Base-by-base conservation (phyloP, 2,329 filamentous ascomycete genomes). In the Trichophyton equinum region DNA sequence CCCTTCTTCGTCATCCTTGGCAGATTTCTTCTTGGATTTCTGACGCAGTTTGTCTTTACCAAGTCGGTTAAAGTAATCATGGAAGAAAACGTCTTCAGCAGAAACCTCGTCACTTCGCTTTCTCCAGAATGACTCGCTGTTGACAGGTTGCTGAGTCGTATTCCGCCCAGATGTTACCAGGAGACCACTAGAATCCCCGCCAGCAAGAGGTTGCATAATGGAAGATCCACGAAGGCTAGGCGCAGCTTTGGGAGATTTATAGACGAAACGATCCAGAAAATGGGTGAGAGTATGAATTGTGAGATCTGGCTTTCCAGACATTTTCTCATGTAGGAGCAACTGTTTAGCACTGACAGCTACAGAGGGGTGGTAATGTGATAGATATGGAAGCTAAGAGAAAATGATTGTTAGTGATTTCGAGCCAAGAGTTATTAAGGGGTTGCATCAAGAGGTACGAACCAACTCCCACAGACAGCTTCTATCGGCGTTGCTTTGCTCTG, bases 261-360 rank as follows among this genome's bases (percentile, higher is more conserved):
- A 99, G n/a, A 96, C 90, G 73, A 99, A 99, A 67, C 95, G 91
- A 75, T 99, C 94, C 62, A 99, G 80, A 80, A 99, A 99, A 73
- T 95, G 88, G 69, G 94, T 94, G 57, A 99, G 82, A 1, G 89
- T 94, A 73, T 97, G 92, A 62, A 90, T 86, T 15, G 88, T 86
- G 58, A 96, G 80, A 68, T 99, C 94, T 0, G 94, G 91, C 74
- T 97, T 97, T 64, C 88, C 84, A 63, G 89, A 86, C 73, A 89
- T 85, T 58, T 84, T 81, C 65, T 86, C 82, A 62, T 85, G 82
- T 57, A 82, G 78, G 7, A 95, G 74, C 44, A 97, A 76, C 61
- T 85, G 84, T 15, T 81, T 78, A 0, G 92, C 91, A 70, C 91
- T 92, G 4, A 96, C 82, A 40, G 86, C 85, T 2, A 99, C 92